Evolutionary conservation across 2,329 filamentous ascomycete genomes (phyloP).

Genomic region (Aspergillus candidus): DNA sequence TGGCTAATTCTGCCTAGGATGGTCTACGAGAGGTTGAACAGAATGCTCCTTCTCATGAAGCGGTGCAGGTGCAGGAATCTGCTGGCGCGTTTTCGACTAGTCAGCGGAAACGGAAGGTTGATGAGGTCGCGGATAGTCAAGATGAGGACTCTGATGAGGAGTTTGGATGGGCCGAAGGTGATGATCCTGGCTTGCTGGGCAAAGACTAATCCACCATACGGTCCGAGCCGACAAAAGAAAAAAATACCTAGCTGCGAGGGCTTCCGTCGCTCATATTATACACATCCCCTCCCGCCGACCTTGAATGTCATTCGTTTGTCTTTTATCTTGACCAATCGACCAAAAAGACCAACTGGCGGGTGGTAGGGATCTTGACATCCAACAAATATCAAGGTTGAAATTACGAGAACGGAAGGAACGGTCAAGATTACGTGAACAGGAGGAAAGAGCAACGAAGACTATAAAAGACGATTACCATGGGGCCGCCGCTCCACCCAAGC

Average conservation of each 20-base stretch:
- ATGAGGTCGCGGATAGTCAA: conserved; percentile 41
- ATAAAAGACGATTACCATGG: neutral
- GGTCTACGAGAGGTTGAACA: conserved; percentile 11
- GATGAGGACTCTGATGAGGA: conserved; percentile 36
- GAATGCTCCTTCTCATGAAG: conserved; percentile 1
- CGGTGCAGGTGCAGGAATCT: conserved; percentile 7
- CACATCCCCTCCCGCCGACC: too few relatives aligned
- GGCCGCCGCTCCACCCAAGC: conserved; percentile 15
- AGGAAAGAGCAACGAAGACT: neutral
- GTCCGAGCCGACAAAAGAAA: neutral
- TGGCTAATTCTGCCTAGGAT: conserved; percentile 8
- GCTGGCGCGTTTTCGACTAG: conserved; percentile 3
- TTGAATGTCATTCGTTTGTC: too few relatives aligned
- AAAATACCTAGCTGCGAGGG: neutral
- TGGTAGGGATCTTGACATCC: too few relatives aligned
- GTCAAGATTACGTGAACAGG: neutral
- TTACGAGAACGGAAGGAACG: neutral
- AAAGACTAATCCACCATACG: neutral
- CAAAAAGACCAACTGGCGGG: too few relatives aligned
- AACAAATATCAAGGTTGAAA: too few relatives aligned
- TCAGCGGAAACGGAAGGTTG: conserved; percentile 38
- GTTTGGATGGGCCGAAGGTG: conserved; percentile 24
- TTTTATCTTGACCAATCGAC: too few relatives aligned
- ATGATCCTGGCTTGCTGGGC: conserved; percentile 11
- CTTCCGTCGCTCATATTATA: too few relatives aligned